Conservation (phyloP, 257 asterid species). For the Fraxinus anomala region DNA sequence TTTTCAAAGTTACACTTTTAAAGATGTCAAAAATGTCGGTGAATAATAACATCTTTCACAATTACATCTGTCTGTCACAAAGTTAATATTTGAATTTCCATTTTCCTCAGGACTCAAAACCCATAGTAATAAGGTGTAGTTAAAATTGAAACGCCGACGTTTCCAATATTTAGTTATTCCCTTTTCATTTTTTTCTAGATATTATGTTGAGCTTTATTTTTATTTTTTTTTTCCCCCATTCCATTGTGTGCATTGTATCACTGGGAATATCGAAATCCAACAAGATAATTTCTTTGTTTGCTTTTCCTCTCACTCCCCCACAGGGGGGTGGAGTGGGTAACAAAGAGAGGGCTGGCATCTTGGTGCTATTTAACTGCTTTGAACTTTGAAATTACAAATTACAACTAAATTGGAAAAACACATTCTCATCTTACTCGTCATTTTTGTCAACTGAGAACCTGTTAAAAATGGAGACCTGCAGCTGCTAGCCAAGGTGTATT, state of each 20-base stretch:
- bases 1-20: constrained; percentile 12
- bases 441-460: background rate
- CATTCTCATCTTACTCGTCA: background rate
- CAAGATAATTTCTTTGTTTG: background rate
- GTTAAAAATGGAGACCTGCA: background rate
- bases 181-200: background rate
- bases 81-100: constrained; percentile 13
- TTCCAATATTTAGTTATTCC: background rate
- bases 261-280: background rate
- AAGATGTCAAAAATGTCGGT: constrained; percentile 8
- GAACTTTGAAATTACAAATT: background rate
- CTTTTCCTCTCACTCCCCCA: background rate
- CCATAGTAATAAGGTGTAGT: background rate
- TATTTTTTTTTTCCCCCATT: background rate
- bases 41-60: background rate
- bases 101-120: constrained; percentile 3
- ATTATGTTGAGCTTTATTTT: background rate
- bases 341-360: background rate
- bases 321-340: background rate
- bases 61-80: background rate
- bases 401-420: background rate
- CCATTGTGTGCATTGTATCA: background rate
- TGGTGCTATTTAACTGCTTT: background rate
- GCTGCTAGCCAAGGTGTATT: background rate
- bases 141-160: background rate